Percentiles rank a stretch among this genome's conserved stretches.
These are phyloP conservation scores for Neonothopanus nambi DNA, from an alignment of 1,284 basidiomycete genomes.

Conservation along the genomic window DNA sequence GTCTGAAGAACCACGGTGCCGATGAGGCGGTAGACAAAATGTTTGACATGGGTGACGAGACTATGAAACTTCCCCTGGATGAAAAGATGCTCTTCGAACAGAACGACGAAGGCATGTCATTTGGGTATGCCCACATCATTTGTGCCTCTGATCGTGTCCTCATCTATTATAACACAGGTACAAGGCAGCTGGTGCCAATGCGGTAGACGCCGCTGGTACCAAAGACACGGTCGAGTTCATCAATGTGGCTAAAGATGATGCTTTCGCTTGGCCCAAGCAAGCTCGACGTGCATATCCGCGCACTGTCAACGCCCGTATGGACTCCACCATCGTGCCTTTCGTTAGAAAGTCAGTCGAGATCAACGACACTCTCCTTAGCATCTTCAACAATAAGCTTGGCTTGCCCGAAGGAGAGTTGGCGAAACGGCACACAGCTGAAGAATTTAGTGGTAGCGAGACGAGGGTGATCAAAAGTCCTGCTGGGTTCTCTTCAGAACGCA, in stretches of 20 bases:
- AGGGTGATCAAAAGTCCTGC: constrained; percentile 56
- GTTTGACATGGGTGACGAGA: constrained; percentile 56
- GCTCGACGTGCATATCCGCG: constrained; percentile 56
- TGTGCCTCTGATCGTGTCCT: neutral
- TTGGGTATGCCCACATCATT: constrained; percentile 43
- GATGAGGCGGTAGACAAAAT: constrained; percentile 46
- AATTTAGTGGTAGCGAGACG: constrained; percentile 60
- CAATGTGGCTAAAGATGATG: constrained; percentile 69
- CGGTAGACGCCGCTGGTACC: constrained; percentile 58
- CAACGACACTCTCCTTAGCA: constrained; percentile 51
- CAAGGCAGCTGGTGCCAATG: constrained; percentile 62
- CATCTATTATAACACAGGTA: constrained; percentile 42
- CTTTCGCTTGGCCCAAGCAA: constrained; percentile 51
- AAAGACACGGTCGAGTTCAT: constrained; percentile 64
- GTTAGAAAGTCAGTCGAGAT: constrained; percentile 57
- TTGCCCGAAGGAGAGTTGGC: constrained; percentile 52
- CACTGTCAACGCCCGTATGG: constrained; percentile 52
- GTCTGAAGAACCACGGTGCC: constrained; percentile 54
- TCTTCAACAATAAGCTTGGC: constrained; percentile 59
- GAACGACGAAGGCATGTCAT: constrained; percentile 61
- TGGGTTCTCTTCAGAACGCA: constrained; percentile 31
- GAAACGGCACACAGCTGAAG: constrained; percentile 44
- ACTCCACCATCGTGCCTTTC: constrained; percentile 52
- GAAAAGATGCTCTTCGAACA: constrained; percentile 60
- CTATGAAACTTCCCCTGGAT: constrained; percentile 48